Base-by-base conservation (phyloP, 2,329 filamentous ascomycete genomes). In the Penicillium sp. region DNA sequence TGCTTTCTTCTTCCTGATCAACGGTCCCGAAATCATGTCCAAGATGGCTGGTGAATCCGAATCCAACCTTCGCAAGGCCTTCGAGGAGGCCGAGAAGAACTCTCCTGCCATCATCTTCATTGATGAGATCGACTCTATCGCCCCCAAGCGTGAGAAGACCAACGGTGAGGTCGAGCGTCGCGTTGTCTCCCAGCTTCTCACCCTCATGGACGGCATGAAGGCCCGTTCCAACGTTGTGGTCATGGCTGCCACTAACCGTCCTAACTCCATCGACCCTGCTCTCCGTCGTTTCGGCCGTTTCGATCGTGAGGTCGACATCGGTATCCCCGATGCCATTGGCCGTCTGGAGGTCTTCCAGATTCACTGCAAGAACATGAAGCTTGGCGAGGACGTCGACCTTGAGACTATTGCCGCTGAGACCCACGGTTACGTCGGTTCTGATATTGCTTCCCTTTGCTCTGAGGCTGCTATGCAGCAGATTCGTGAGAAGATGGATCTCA, bases 331-430 rank as follows among this genome's bases (percentile, higher is more conserved):
- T 80, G 94, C 94, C 48, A 97, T 93, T 68, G 94, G 94, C 61
- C 94, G 94, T 84, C 89, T 99, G 36, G 94, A 99, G 84, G 97
- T 99, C 71, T 87, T 99, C 58, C 91, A 96, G 78, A 99, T 99
- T 66, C 94, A 99, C 85, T 99, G 94, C 77, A 99, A 99, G 89
- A 99, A 99, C 86, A 99, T 99, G 94, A 99, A 99, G 84, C 86
- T 99, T 58, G 92, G 79, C 56, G 94, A 97, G 55, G 94, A 97
- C 67, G 94, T 99, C 58, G 94, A 99, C 70, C 86, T 99, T 43
- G 93, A 97, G 82, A 88, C 92, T 70, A 97, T 99, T 70, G 94
- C 94, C 51, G 86, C 94, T 29, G 94, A 99, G 82, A 99, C 94
- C 44, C 94, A 99, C 81, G 94, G 94, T 80, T 99, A 97, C 69